A percentile compares a stretch with the other conserved stretches of the same genome.
phyloP scores from a whole-genome alignment of 371 early-diverging fungal species.

The Mortierella sp. region DNA sequence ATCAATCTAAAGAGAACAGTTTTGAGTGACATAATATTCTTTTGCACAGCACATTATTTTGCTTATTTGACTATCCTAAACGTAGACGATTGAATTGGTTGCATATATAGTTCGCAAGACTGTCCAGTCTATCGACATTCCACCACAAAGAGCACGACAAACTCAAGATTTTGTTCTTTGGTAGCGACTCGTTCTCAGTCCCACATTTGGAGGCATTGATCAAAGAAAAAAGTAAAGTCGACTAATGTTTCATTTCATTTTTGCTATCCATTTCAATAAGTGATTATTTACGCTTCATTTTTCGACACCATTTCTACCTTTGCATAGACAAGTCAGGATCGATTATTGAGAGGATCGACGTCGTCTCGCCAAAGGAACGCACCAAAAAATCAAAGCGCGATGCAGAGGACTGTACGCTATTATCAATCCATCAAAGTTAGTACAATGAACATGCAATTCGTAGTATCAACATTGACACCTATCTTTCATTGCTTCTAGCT shows the following conservation, averaged over 20 bases:
- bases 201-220: conserved; percentile 73
- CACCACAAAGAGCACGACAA: conserved; percentile 19
- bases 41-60: neutral
- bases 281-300: neutral
- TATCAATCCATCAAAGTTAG: neutral
- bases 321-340: conserved; percentile 41
- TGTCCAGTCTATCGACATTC: conserved; percentile 13
- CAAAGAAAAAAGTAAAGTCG: conserved; percentile 59
- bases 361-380: conserved; percentile 70
- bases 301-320: neutral
- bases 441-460: neutral
- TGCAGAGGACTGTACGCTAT: conserved; percentile 53
- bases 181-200: conserved; percentile 86
- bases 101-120: conserved; percentile 2
- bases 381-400: conserved; percentile 45
- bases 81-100: neutral
- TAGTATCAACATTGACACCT: too few relatives aligned
- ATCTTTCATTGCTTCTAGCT: conserved; percentile 39
- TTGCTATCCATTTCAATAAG: neutral
- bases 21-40: neutral
- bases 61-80: too few relatives aligned
- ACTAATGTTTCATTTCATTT: neutral
- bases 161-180: conserved; percentile 81
- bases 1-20: neutral
- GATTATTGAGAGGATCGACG: conserved; percentile 67